These are phyloP conservation scores for Cladosporium sp. DNA, from an alignment of 2,329 filamentous ascomycete genomes.

Conservation along the genomic window DNA sequence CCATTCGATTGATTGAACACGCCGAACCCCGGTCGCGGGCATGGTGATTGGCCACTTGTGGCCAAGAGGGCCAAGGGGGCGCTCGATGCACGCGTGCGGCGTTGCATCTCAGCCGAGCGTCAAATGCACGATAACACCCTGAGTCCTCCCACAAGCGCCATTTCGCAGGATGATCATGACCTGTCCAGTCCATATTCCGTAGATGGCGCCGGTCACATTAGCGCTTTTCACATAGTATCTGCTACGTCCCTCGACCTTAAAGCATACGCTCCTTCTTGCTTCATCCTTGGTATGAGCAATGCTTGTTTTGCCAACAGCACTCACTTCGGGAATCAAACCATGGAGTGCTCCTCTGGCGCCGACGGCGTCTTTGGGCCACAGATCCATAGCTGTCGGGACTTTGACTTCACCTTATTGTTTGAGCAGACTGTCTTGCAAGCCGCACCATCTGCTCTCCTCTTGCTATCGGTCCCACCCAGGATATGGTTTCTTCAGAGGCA, in stretches of 20 bases:
- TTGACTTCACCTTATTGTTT: conserved; percentile 25
- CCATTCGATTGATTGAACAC: too few relatives aligned
- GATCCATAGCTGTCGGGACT: conserved; percentile 4
- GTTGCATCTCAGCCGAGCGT: too few relatives aligned
- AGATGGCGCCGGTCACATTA: neutral
- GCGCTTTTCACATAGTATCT: too few relatives aligned
- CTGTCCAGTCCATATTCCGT: too few relatives aligned
- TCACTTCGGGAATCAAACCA: neutral
- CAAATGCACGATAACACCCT: too few relatives aligned
- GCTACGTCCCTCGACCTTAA: neutral
- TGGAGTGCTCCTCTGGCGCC: neutral
- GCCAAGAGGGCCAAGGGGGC: too few relatives aligned
- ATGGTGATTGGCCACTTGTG: too few relatives aligned
- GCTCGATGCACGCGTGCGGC: too few relatives aligned
- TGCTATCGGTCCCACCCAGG: conserved; percentile 17
- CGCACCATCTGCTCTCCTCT: conserved; percentile 17
- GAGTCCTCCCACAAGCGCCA: too few relatives aligned
- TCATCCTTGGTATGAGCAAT: neutral
- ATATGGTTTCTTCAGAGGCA: conserved; percentile 16
- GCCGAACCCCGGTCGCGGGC: too few relatives aligned
- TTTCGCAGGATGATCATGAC: too few relatives aligned
- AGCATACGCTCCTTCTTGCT: neutral
- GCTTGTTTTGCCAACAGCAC: neutral
- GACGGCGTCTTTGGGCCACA: neutral
- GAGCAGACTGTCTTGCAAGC: conserved; percentile 23